A percentile compares a stretch with the other conserved stretches of the same genome.
Conservation (phyloP, 2,329 filamentous ascomycete species). For the Rhynchosporium graminicola region DNA sequence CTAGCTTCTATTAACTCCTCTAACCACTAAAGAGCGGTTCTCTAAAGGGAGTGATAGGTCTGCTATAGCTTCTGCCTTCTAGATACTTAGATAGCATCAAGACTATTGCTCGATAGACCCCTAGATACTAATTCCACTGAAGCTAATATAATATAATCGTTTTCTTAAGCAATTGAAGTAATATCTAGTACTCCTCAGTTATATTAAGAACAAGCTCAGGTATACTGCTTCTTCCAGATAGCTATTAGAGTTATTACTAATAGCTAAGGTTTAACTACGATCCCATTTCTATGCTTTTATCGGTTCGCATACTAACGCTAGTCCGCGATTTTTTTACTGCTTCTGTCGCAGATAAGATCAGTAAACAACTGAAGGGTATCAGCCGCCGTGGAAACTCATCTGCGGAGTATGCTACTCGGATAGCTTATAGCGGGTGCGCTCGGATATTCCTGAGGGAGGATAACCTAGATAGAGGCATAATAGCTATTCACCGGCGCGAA, state of each 20-base stretch:
- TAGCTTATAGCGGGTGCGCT: conserved; percentile 9
- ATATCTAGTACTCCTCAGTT: conserved; percentile 15
- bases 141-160: conserved; percentile 18
- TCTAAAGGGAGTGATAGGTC: conserved; percentile 2
- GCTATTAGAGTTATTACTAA: conserved; percentile 16
- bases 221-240: conserved; percentile 12
- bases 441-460: conserved; percentile 18
- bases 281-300: conserved; percentile 16
- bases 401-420: conserved; percentile 20
- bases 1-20: conserved; percentile 17
- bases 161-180: conserved; percentile 20
- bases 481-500: conserved; percentile 16
- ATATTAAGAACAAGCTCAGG: conserved; percentile 19
- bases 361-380: conserved; percentile 16
- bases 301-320: conserved; percentile 7
- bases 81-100: conserved; percentile 19
- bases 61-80: conserved; percentile 19
- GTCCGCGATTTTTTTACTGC: conserved; percentile 14
- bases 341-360: conserved; percentile 14
- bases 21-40: conserved; percentile 11
- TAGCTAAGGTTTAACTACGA: conserved; percentile 22
- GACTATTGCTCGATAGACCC: conserved; percentile 14
- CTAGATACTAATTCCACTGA: conserved; percentile 17
- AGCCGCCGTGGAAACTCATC: conserved; percentile 10
- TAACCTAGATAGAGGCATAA: conserved; percentile 17